Evolutionary conservation across 2,329 filamentous ascomycete species (phyloP).

Genomic region (Botrytis byssoidea): DNA sequence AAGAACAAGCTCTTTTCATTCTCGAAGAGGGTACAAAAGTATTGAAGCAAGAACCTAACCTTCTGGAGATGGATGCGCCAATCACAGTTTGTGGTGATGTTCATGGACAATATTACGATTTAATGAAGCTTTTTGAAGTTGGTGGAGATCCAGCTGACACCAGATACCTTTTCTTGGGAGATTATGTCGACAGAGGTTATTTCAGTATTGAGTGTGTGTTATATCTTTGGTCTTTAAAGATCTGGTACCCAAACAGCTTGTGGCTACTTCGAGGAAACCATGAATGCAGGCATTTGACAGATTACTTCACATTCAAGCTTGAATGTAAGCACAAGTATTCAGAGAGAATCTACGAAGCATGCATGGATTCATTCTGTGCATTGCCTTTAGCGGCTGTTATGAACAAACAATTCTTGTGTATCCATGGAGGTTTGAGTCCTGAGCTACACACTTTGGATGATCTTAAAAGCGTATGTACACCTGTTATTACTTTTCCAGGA

Average conservation of each 20-base stretch:
- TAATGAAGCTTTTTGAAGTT: conserved; percentile 99
- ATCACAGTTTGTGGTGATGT: conserved; percentile 99
- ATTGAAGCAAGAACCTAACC: conserved; percentile 84
- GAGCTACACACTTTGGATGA: conserved; percentile 96
- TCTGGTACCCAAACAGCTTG: conserved; percentile 96
- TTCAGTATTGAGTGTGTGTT: conserved; percentile 99
- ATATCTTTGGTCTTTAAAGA: conserved; percentile 97
- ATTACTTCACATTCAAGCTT: conserved; percentile 99
- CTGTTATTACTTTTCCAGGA: background rate
- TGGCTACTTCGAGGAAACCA: conserved; percentile 98
- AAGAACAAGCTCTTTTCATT: conserved; percentile 97
- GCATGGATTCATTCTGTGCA: conserved; percentile 96
- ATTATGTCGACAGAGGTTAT: conserved; percentile 97
- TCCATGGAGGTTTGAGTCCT: conserved; percentile 93
- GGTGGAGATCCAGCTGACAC: conserved; percentile 96
- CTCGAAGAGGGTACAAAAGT: conserved; percentile 84
- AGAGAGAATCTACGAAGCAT: conserved; percentile 92
- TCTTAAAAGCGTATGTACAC: conserved; percentile 69
- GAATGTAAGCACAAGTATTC: conserved; percentile 99
- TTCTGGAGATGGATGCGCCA: conserved; percentile 98
- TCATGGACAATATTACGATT: conserved; percentile 97
- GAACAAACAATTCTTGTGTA: conserved; percentile 99
- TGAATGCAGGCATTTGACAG: conserved; percentile 96
- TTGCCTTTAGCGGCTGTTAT: conserved; percentile 93
- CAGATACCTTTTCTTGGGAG: conserved; percentile 92